Evolutionary conservation across 352 stramenopile species (phyloP).

Genomic region (Globisporangium yorkense): DNA sequence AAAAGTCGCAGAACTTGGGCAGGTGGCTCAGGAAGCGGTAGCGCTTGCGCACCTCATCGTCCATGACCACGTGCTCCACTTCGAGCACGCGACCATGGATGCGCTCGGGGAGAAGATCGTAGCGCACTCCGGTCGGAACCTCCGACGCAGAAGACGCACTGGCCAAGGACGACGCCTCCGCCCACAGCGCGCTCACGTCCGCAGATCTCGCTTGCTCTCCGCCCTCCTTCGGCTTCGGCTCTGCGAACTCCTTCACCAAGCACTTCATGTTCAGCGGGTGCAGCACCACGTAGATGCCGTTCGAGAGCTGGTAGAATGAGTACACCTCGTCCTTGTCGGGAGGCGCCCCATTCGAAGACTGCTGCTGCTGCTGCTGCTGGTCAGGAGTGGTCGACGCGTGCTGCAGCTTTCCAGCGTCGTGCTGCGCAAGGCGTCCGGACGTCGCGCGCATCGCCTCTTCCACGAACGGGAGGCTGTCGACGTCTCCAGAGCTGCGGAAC

Average conservation of each 20-base stretch:
- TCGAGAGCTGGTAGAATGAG: constrained; percentile 82
- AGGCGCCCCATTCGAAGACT: background rate
- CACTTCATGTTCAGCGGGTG: constrained; percentile 89
- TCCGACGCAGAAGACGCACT: constrained; percentile 4
- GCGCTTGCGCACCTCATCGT: constrained; percentile 75
- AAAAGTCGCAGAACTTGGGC: constrained; percentile 83
- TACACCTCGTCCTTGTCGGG: constrained; percentile 26
- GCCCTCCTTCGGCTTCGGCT: constrained; percentile 16
- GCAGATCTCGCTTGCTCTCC: constrained; percentile 13
- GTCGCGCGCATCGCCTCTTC: constrained; percentile 74
- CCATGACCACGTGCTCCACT: constrained; percentile 86
- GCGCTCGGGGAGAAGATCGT: constrained; percentile 47
- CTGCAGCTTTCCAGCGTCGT: constrained; percentile 16
- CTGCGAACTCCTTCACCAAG: constrained; percentile 67
- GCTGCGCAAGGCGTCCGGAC: constrained; percentile 45
- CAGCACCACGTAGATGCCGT: constrained; percentile 86
- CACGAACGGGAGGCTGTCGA: constrained; percentile 71
- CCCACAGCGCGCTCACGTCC: constrained; percentile 26
- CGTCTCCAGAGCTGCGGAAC: constrained; percentile 62
- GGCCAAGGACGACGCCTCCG: constrained; percentile 17
- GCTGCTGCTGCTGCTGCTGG: background rate
- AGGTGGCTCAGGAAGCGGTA: constrained; percentile 86
- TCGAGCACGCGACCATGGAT: constrained; percentile 67
- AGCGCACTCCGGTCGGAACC: constrained; percentile 19
- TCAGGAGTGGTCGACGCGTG: constrained; percentile 8